These are phyloP conservation scores for Talaromyces wortmannii DNA, from an alignment of 495 filamentous ascomycete genomes.

Conservation along the genomic window DNA sequence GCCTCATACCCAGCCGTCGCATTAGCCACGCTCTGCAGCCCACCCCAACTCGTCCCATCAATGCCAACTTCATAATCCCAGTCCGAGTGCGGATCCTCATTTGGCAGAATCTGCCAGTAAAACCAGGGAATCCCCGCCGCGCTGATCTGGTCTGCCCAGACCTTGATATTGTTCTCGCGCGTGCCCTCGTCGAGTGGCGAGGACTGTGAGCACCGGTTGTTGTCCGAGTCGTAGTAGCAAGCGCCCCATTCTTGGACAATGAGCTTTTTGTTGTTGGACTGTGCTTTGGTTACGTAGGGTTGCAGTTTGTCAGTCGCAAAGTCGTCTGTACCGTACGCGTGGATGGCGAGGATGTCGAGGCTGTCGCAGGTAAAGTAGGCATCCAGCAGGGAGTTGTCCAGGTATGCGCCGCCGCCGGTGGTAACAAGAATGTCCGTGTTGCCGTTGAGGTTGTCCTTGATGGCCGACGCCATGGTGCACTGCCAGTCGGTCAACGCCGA, in stretches of 20 bases:
- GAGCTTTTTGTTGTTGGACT: constrained; percentile 13
- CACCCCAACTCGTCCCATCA: constrained; percentile 7
- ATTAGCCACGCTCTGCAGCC: constrained; percentile 1
- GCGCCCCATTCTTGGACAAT: constrained; percentile 19
- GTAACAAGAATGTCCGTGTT: not conserved
- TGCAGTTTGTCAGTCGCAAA: constrained; percentile 10
- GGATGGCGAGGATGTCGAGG: not conserved
- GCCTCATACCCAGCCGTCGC: not conserved
- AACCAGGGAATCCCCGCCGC: constrained; percentile 19
- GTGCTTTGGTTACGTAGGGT: constrained; percentile 11
- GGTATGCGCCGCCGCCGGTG: not conserved
- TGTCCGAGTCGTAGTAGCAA: constrained; percentile 11
- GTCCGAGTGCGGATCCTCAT: constrained; percentile 13
- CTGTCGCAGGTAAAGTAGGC: not conserved
- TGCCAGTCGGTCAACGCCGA: not conserved
- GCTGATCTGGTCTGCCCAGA: constrained; percentile 6
- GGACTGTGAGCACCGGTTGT: constrained; percentile 7
- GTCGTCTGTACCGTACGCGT: constrained; percentile 17
- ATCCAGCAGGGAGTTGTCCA: not conserved
- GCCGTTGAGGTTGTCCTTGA: not conserved
- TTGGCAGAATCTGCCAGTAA: constrained; percentile 21
- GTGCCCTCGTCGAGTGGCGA: not conserved
- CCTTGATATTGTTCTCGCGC: not conserved
- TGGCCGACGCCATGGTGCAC: not conserved
- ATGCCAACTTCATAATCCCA: constrained; percentile 15